Evolutionary conservation across 2,329 filamentous ascomycete genomes (phyloP).

Genomic region (Aspergillus sp.): DNA sequence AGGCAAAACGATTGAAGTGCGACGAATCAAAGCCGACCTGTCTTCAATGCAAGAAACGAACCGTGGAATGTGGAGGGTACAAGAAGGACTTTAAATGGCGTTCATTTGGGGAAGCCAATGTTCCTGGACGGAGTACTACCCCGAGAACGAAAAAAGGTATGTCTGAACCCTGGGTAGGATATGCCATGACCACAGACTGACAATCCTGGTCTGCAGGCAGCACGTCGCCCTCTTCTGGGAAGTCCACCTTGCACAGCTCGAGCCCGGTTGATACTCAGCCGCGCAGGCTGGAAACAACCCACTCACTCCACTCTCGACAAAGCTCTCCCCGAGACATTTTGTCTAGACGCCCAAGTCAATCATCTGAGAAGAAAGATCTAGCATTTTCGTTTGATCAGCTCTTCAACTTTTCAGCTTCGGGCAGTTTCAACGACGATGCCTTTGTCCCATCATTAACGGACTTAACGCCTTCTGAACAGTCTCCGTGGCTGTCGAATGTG

Average conservation of each 20-base stretch:
- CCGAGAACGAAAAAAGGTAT: slow-evolving; percentile 54
- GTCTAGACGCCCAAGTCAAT: slow-evolving; percentile 7
- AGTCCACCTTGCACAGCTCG: slow-evolving; percentile 5
- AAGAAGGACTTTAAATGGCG: slow-evolving; percentile 79
- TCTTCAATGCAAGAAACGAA: slow-evolving; percentile 67
- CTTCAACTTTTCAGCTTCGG: slow-evolving; percentile 14
- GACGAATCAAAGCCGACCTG: slow-evolving; percentile 73
- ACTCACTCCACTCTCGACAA: slow-evolving; percentile 3
- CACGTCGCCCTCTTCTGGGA: slow-evolving; percentile 16
- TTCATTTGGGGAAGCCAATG: slow-evolving; percentile 67
- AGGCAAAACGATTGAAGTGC: slow-evolving; percentile 73
- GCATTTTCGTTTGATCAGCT: slow-evolving; percentile 19
- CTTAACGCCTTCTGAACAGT: slow-evolving; percentile 18
- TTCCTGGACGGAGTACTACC: slow-evolving; percentile 43
- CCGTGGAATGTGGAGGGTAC: slow-evolving; percentile 71
- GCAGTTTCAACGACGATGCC: slow-evolving; percentile 20
- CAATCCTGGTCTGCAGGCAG: slow-evolving; percentile 10
- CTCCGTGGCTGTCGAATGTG: slow-evolving; percentile 26
- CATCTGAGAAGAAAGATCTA: slow-evolving; percentile 14
- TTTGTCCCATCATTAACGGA: slow-evolving; percentile 18
- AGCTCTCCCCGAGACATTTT: slow-evolving; percentile 7
- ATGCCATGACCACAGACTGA: slow-evolving; percentile 8
- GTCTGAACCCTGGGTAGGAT: neutral
- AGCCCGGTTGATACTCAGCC: slow-evolving; percentile 8
- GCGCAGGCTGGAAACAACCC: neutral